Conservation (phyloP, 768 basidiomycete species). For the Auriscalpium microsporum region DNA sequence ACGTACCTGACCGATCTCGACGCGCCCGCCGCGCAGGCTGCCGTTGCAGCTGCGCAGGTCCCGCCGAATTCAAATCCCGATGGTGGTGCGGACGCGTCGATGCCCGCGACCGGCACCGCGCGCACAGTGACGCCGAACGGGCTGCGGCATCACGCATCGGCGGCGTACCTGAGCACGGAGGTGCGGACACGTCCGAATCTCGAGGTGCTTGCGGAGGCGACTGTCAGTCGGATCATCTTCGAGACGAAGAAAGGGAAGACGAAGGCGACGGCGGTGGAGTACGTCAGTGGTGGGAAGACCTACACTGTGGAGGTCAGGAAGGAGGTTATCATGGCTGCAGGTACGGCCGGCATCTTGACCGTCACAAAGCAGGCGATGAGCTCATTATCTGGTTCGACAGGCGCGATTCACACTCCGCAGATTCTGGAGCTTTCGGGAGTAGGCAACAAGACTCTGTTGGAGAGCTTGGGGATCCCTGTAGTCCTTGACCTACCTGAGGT, state of each 20-base stretch:
- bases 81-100: constrained; percentile 9
- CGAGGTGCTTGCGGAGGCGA: constrained; percentile 8
- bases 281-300: constrained; percentile 5
- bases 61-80: constrained; percentile 9
- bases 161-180: constrained; percentile 9
- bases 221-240: constrained; percentile 6
- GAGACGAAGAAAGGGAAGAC: neutral
- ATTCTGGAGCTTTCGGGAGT: constrained; percentile 13
- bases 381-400: neutral
- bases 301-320: constrained; percentile 6
- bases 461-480: constrained; percentile 9
- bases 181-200: constrained; percentile 4
- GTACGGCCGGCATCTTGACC: neutral
- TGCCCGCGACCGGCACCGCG: constrained; percentile 10
- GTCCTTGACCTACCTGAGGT: constrained; percentile 13
- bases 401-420: constrained; percentile 14
- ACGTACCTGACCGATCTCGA: constrained; percentile 11
- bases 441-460: constrained; percentile 8
- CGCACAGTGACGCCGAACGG: constrained; percentile 9
- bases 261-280: constrained; percentile 8
- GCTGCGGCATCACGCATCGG: constrained; percentile 8
- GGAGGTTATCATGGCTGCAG: constrained; percentile 9
- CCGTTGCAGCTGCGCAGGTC: constrained; percentile 4
- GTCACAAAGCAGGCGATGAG: neutral
- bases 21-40: constrained; percentile 11